A percentile compares a stretch with the other conserved stretches of the same genome.
Evolutionary conservation across 2,329 filamentous ascomycete genomes (phyloP).

Genomic region (Talaromyces amestolkiae): DNA sequence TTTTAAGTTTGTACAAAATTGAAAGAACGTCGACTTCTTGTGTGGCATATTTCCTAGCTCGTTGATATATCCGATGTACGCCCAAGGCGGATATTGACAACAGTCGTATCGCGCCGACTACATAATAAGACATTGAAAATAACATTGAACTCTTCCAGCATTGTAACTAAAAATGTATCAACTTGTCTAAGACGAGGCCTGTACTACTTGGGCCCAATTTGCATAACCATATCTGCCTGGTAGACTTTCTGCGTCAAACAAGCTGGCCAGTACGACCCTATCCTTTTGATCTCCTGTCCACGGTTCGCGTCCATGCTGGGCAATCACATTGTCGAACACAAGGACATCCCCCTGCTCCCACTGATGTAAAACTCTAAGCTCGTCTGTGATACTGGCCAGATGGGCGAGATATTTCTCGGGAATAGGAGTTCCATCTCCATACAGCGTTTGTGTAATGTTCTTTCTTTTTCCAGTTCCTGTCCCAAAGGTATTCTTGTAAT

Average conservation of each 20-base stretch:
- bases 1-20: neutral
- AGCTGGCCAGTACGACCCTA: slow-evolving; percentile 46
- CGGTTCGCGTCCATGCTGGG: slow-evolving; percentile 51
- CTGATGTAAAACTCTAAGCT: slow-evolving; percentile 50
- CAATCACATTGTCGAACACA: slow-evolving; percentile 51
- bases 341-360: slow-evolving; percentile 51
- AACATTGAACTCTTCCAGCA: neutral
- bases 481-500: slow-evolving; percentile 30
- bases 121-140: neutral
- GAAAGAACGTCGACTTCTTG: neutral
- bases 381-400: slow-evolving; percentile 47
- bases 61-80: neutral
- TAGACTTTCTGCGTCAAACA: slow-evolving; percentile 48
- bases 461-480: neutral
- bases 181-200: neutral
- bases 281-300: slow-evolving; percentile 50
- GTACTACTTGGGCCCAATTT: slow-evolving; percentile 50
- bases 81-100: neutral
- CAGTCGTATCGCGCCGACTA: neutral
- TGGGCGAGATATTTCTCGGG: slow-evolving; percentile 46
- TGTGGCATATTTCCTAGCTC: neutral
- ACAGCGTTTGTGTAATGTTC: slow-evolving; percentile 40
- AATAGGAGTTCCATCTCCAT: slow-evolving; percentile 49
- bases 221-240: slow-evolving; percentile 45
- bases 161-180: neutral